Base-by-base conservation (phyloP, 2,329 filamentous ascomycete species). In the Apiospora kogelbergensis region DNA sequence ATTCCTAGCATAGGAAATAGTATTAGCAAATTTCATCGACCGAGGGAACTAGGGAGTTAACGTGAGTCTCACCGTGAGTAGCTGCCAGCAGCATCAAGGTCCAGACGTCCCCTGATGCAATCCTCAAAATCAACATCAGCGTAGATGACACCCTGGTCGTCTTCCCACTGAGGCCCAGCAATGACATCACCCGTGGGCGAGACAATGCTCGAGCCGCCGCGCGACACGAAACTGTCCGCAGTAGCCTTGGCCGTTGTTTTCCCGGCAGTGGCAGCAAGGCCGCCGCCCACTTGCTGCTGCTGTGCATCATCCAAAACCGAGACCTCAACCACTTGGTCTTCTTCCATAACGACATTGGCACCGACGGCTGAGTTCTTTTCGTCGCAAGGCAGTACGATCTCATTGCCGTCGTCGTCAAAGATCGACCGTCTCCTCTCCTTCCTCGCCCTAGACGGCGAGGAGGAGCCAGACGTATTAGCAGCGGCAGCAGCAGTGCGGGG, bases 101-200 rank as follows among this genome's bases (percentile, higher is more conserved):
- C 94, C 72, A 97, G 78, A 67, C 93, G 84, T 0, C 94, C 95
- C 11, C 93, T 85, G 73, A 94, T 88, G 74, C 95, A 97, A 73
- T 97, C 94, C 64, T 97, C 92, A 75, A 98, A 91, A 76, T 98
- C 94, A 3, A 95, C 90, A 72, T 96, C 93, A 0, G 88, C 85
- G 42, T 88, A 87, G 66, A 94, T 81, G 40, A 97, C 78, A 0
- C 89, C 87, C 4, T 88, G 84, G 68, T 91, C 80, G 70, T 95
- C 90, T 70, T 97, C 93, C 94, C 94, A 97, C 69, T 96, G 83
- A 0, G 95, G 95, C 0, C 92, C 94, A 1, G 89, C 89, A 1
- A 97, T 80, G 0, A 95, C 89, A n/a, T 95, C 88, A 0, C 95
- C 95, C 53, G 91, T 84, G 0, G 95, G 94, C 11, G 88, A 90